Conservation (phyloP, 805 yeast genomes). For the Starmera amethionina region DNA sequence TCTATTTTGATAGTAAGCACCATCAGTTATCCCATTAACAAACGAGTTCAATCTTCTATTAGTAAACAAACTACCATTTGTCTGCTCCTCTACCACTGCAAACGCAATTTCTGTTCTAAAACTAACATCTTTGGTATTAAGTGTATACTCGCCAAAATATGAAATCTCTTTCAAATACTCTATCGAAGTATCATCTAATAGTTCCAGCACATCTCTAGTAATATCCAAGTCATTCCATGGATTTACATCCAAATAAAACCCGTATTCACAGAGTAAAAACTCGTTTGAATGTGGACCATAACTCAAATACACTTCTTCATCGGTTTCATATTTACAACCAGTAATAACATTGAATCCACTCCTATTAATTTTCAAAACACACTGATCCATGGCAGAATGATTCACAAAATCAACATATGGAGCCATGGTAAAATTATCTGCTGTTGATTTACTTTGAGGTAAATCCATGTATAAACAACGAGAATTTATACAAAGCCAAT, state of each 20-base stretch:
- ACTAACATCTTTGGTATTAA: constrained; percentile 43
- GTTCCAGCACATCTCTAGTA: constrained; percentile 28
- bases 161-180: constrained; percentile 39
- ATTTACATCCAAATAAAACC: constrained; percentile 54
- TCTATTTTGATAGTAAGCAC: constrained; percentile 25
- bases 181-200: constrained; percentile 28
- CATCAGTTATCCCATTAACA: constrained; percentile 36
- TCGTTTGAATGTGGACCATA: constrained; percentile 90
- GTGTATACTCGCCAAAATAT: constrained; percentile 70
- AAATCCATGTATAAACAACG: constrained; percentile 78
- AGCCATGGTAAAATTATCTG: constrained; percentile 78
- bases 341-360: constrained; percentile 46
- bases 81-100: constrained; percentile 38
- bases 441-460: constrained; percentile 38
- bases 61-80: constrained; percentile 1
- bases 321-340: constrained; percentile 21
- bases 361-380: constrained; percentile 35
- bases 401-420: constrained; percentile 87
- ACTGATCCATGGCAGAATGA: constrained; percentile 45
- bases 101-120: constrained; percentile 72
- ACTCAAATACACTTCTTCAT: constrained; percentile 57
- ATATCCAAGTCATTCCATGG: constrained; percentile 67
- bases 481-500: constrained; percentile 85
- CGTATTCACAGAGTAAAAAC: constrained; percentile 78
- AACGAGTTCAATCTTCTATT: constrained; percentile 14